Evolutionary conservation across 768 basidiomycete species (phyloP), one percentile per base, ranked within the genome.

Genomic region (Mycena kentingensis): DNA sequence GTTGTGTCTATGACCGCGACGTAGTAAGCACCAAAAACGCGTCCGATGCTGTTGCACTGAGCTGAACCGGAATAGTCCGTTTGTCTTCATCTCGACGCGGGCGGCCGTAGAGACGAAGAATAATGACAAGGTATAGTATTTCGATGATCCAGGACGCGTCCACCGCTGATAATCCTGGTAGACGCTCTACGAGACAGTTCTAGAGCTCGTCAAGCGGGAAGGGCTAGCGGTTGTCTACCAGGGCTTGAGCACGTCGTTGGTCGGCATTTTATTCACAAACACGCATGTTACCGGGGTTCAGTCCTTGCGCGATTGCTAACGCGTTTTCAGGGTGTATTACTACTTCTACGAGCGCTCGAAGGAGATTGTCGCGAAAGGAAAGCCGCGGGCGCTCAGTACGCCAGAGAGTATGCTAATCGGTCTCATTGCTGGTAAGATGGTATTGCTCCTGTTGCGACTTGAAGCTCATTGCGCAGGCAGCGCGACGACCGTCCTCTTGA

Each of bases 191-290:
- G 80, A 87, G 64, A 84, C 83, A 5, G 71, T 92, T 15, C 56
- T 87, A 43, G 87, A 90, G 65, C 86, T 88, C 54, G 73, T 96
- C 70, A 84, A 86, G 67, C 81, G 85, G 18, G 96, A 98, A 70
- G 96, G 97, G 24, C 55, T 92, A 21, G 60, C 79, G 2, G 94
- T 92, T 2, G 72, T 99, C 13, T 99, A 98, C 68, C 87, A 84
- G 58, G 97, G 97, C 0, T 70, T 99, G 28, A 80, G 77, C 55
- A 91, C 93, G 13, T 90, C 88, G 62, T 73, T 99, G 50, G 72
- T 94, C 31, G 96, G 93, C 5, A 91, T 99, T 57, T 93, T 92
- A 4, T 78, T 97, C 28, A 97, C 97, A 18, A 98, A 98, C 62
- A 89, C 88, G 91, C 89, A 61, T 46, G 79, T 65, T 29, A 49